Evolutionary conservation across 1,139 yeast species (phyloP), one percentile per base, ranked within the genome.

Genomic region (Candida sanyaensis): DNA sequence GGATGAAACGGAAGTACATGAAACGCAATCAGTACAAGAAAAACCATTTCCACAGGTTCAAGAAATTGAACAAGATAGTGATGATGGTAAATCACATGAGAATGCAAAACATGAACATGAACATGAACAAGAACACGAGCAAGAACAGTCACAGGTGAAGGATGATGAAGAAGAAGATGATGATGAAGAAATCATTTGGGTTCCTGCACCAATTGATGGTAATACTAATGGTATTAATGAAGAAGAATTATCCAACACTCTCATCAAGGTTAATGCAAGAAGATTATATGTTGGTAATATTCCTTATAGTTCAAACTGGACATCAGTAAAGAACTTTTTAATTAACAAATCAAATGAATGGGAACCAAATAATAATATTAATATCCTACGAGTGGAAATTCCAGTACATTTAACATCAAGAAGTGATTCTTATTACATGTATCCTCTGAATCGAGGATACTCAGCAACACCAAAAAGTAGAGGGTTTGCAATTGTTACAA

Each of bases 401-500:
- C 85, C 86, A 21, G 69, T 69, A 57, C 80, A 75, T 37, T 48
- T 45, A 33, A 36, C 48, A 23, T 6, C 37, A 5, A 6, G 42
- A n/a, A 38, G 40, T 32, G 47, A 42, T 26, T 41, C 45, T 13
- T 46, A 40, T 26, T 37, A 21, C 21, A 27, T 42, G 13, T 41
- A 36, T 28, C 45, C 41, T 9, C 40, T 31, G 6, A n/a, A 39
- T 24, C 38, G 37, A 12, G 53, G 32, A 3, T 37, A 36, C 4
- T 45, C 32, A 31, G 10, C 49, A 11, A 11, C 48, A 5, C 39
- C 46, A 61, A 49, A 59, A 51, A 66, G 75, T 48, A 75, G 83
- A 55, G 91, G 92, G 4, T 84, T 81, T 66, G 91, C 89, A 1
- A 79, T 85, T 32, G 88, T 84, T 1, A 73, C 80, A 8, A 83